Evolutionary conservation across 352 stramenopile species (phyloP), one percentile per base, ranked within the genome.

Genomic region (Aphanomyces stellatus): DNA sequence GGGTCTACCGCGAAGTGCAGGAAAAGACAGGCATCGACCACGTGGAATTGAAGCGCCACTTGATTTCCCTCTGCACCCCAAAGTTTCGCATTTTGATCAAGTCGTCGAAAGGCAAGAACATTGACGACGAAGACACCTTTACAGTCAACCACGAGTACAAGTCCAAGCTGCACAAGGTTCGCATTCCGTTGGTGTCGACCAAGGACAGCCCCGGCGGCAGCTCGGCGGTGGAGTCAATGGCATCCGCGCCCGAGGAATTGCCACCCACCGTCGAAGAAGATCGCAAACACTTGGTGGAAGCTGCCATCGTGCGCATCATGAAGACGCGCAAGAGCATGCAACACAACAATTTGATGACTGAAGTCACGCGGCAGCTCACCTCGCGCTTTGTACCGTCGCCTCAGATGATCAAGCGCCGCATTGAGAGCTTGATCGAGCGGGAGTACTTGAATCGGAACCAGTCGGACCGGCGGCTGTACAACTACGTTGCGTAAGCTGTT

Each of bases 401-500:
- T 3, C 86, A 98, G 63, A 91, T 98, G 62, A 96, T 99, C 77
- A 99, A 99, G 85, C 95, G 98, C 64, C 85, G 97, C 42, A 98
- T 99, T 64, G 97, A 99, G 77, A 97, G 89, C 69, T 85, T 99
- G 19, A 99, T 99, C 69, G 97, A 99, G 72, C 87, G 97, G 57
- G 97, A 99, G 76, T 99, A 99, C 77, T 79, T 99, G 43, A 93
- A 99, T 73, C 90, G 97, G 46, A 93, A 91, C 68, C 73, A 91
- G 27, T 74, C 88, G 49, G 95, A 99, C 73, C 87, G 90, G 69
- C 81, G 87, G 28, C 73, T 98, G 51, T 99, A 99, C 87, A 96
- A 93, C 63, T 99, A 99, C 85, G 88, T 99, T 76, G 97, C 97
- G 41, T 99, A 87, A n/a, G n/a, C n/a, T n/a, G n/a, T n/a, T n/a